Evolutionary conservation across 371 early-diverging fungal species (phyloP).

Genomic region (Sporodiniella umbellata): DNA sequence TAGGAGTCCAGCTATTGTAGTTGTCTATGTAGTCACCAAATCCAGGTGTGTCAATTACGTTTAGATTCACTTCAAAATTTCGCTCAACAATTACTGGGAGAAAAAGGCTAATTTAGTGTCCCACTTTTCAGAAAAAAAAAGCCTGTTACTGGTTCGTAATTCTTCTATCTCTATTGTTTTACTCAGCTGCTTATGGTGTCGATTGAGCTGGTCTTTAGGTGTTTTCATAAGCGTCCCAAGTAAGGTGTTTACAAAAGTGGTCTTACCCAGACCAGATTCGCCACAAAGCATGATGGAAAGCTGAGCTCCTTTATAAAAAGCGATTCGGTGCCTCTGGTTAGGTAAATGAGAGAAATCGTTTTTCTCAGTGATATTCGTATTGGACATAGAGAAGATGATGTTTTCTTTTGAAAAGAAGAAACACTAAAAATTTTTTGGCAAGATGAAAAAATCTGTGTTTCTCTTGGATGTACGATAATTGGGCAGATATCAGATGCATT

Average conservation of each 20-base stretch:
- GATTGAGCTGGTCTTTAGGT: conserved; percentile 46
- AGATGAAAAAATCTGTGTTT: neutral
- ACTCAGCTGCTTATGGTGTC: conserved; percentile 54
- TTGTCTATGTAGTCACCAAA: conserved; percentile 83
- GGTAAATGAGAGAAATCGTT: conserved; percentile 93
- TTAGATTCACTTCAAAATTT: conserved; percentile 82
- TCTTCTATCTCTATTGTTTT: conserved; percentile 69
- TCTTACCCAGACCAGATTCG: conserved; percentile 67
- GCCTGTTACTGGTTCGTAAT: conserved; percentile 57
- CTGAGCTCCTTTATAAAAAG: conserved; percentile 82
- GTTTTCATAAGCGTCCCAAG: conserved; percentile 62
- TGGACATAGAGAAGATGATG: too few species aligned
- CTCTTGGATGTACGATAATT: neutral
- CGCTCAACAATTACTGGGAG: conserved; percentile 1
- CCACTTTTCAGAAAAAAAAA: too few species aligned
- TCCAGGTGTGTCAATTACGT: conserved; percentile 86
- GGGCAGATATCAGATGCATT: neutral
- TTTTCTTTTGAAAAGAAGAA: neutral
- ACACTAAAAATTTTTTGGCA: neutral
- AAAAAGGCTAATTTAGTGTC: neutral
- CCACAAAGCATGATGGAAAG: conserved; percentile 96
- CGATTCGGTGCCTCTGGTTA: conserved; percentile 93
- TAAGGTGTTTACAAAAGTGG: conserved; percentile 82
- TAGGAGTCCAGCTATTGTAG: conserved; percentile 63
- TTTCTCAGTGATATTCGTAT: too few species aligned